Base-by-base conservation (phyloP, 352 stramenopile species). In the Globisporangium canariense region DNA sequence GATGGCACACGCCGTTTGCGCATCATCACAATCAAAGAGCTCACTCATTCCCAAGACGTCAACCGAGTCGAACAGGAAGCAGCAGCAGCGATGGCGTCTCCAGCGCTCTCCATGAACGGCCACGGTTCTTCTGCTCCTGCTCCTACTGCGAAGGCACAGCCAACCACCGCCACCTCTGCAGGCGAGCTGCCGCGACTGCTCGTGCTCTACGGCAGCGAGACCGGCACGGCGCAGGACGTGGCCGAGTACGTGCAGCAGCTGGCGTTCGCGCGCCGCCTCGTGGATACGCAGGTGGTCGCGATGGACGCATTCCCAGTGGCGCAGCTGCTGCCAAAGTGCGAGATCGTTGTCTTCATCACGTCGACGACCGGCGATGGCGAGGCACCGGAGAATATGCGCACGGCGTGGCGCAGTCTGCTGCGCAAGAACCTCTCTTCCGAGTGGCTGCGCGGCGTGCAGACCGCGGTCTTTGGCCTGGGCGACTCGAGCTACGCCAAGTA, bases 401-500 rank as follows among this genome's bases (percentile, higher is more conserved):
- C 62, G 20, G 71, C 84, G 28, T 98, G 92, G 91, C 83, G 80
- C 18, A 85, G 76, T 71, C 73, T 98, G 49, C 67, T 98, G 58
- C 86, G 86, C n/a, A 96, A 92, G 68, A 90, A 70, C 10, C 73
- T 98, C 11, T 64, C 75, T 4, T 45, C 59, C 11, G 69, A 87
- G 30, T 96, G 84, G 74, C 78, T 98, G 3, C 14, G 32, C 2
- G 70, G 70, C 30, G 75, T 98, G 20, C 66, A 79, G 7, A 73
- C 97, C 46, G 90, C 91, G 4, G 86, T 98, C 51, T 98, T 98
- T 68, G 93, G 94, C 28, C 69, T 98, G 30, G 94, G 94, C 10
- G 93, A 98, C 72, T 97, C 88, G 47, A 93, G 78, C 40, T 98
- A 98, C 71, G 83, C 81, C 65, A 97, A 98, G 75, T 98, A 94